Base-by-base conservation (phyloP, 2,329 filamentous ascomycete genomes). In the Lachnellula suecica region DNA sequence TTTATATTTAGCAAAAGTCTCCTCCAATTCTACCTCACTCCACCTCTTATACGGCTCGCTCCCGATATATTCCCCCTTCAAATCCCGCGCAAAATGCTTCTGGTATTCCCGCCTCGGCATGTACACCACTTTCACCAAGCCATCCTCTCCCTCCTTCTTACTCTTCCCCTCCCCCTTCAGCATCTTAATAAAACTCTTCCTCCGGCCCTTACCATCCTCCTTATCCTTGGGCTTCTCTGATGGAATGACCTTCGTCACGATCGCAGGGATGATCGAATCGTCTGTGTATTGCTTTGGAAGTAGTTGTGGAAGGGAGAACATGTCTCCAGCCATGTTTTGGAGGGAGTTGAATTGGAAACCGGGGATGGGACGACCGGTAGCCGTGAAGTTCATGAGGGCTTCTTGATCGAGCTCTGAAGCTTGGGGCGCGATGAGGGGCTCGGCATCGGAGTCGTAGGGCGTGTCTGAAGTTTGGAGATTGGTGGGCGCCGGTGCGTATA, bases 71-170 rank as follows among this genome's bases (percentile, higher is more conserved):
- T 48, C 52, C 4, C 64, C 64, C 20, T 55, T 51, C 9, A 50
- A n/a, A 27, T 60, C 66, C n/a, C 62, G 47, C 15, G 66, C 66
- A 51, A 68, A 68, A 25, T 43, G 59, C 43, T 63, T 65, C 24
- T 54, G 37, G 35, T 66, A 68, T 20, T 68, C 66, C 25, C 55
- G 29, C 40, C 65, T 52, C 13, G 66, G 66, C 66, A 68, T 68
- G 44, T 59, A 66, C 6, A 66, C 53, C 17, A 66, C 64, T 37
- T 65, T 68, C 4, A 63, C 27, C 20, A n/a, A 27, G 11, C 42
- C 37, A 22, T 63, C 58, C 11, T 52, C 25, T 2, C 41, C 40
- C 23, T 42, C 27, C 17, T 35, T 40, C 19, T 52, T 48, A 35
- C 51, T 53, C 34, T 25, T 40, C 22, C 49, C 45, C 40, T 52